Base-by-base conservation (phyloP, 2,329 filamentous ascomycete genomes). In the Bipolaris bicolor region DNA sequence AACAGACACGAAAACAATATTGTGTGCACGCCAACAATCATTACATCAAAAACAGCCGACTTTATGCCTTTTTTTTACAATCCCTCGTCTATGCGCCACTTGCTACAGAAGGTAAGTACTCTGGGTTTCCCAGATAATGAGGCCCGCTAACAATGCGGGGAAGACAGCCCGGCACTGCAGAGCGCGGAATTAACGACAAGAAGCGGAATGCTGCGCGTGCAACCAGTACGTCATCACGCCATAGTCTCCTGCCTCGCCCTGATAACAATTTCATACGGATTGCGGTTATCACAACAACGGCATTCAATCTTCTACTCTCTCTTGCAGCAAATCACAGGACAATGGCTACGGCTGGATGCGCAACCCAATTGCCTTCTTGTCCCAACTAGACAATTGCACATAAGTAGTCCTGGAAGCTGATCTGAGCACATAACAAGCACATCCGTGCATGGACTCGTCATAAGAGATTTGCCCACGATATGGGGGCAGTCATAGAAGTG, bases 181-280 rank as follows among this genome's bases (percentile, higher is more conserved):
- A 33, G 7, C 3, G 64, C 64, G 64, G 64, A 65, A 67, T 67
- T 66, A 58, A 40, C 18, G 37, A 37, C 43, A 24, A 26, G 55
- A 31, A 20, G 54, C 61, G 61, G 62, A 65, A 65, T 34, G 29
- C 11, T 15, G n/a, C 4, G 7, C 18, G 18, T 16, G 43, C 20
- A 20, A 20, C 7, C 5, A 13, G 3, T 13, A 11, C 20, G 22
- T 3, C 2, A 18, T 37, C 10, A 18, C 24, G 18, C 29, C 29
- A 11, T 15, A 0, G 16, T 41, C 13, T 29, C 7, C 18, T 20
- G 7, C 20, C 13, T 15, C n/a, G 13, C 40, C 13, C 22, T 11
- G 7, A n/a, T 26, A 43, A 18, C 22, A 9, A 26, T n/a, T 22
- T 9, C 13, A 31, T 43, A 26, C 22, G 20, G n/a, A 43, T 43